Conservation (phyloP, 306 rosid species). For the Ceratonia siliqua region DNA sequence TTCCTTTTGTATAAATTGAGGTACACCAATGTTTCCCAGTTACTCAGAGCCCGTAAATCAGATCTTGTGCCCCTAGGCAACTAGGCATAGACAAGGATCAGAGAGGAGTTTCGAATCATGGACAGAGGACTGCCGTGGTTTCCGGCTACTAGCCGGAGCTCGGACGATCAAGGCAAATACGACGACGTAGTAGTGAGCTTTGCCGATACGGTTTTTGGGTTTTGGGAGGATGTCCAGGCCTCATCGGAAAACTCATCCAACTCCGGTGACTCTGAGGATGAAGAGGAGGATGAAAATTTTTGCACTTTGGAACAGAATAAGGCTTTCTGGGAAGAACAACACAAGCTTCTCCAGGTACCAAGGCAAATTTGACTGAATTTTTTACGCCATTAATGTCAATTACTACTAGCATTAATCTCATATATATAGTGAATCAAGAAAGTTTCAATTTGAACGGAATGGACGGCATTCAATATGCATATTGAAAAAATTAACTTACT, state of each 20-base stretch:
- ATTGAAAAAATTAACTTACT: neutral
- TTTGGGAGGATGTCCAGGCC: slow-evolving; percentile 44
- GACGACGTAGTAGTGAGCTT: slow-evolving; percentile 36
- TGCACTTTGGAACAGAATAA: slow-evolving; percentile 37
- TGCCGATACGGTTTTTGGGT: slow-evolving; percentile 59
- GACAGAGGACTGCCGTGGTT: slow-evolving; percentile 14
- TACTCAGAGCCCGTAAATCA: neutral
- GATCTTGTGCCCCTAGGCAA: too few species aligned
- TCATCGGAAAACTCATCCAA: slow-evolving; percentile 45
- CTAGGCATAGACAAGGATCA: too few species aligned
- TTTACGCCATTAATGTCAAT: neutral
- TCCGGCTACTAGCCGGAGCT: slow-evolving; percentile 24
- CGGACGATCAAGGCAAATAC: slow-evolving; percentile 29
- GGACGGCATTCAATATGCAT: neutral
- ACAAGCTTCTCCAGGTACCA: slow-evolving; percentile 59
- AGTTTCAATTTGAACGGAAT: neutral
- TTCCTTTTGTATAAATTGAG: neutral
- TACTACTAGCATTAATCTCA: neutral
- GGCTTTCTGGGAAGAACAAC: slow-evolving; percentile 71
- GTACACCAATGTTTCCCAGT: neutral
- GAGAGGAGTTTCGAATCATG: neutral
- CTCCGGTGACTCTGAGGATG: slow-evolving; percentile 28
- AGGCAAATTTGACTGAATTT: neutral
- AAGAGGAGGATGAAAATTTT: slow-evolving; percentile 25
- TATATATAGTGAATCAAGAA: neutral